Evolutionary conservation across 495 filamentous ascomycete genomes (phyloP), one percentile per base, ranked within the genome.

Genomic region (Neurospora sp.): DNA sequence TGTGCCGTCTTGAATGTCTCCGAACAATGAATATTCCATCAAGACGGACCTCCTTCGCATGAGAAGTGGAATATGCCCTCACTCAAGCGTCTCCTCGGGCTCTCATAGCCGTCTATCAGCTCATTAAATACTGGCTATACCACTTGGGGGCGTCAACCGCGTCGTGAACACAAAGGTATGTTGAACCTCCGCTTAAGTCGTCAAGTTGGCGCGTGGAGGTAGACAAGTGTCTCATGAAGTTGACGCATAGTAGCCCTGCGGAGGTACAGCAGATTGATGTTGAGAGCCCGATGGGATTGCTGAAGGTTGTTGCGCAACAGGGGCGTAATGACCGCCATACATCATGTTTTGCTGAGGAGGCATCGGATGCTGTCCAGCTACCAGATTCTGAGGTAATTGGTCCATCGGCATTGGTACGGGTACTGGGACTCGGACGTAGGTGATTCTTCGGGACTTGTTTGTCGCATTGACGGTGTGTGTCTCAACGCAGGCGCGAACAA

Each of bases 401-500:
- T 10, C 48, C 39, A 71, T 39, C 27, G 27, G 27, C 53, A 65
- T 65, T 16, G 53, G 42, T 70, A 69, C 39, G 2, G 71, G 44
- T 41, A 71, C 20, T 39, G 71, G 70, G 12, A 77, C 76, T 12
- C 31, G 35, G 44, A 77, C 59, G 39, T 73, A 65, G 20, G 74
- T 69, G 6, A 42, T 71, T 31, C 31, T 59, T 38, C 31, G 73
- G 12, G 74, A 39, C 8, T 27, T 68, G 35, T 41, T 71, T 1
- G n/a, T 41, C 35, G 39, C 5, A 70, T 82, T 81, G 41, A 77
- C 71, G 65, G 73, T 76, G 69, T 80, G 71, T 16, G 81, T 83
- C 35, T 85, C 83, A 73, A 83, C 77, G 48, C 84, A 86, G 1
- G 82, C 81, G n/a, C 82, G 70, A 14, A 82, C 74, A 71, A 86